phyloP scores from a whole-genome alignment of 176 grass and related monocot species.

The Canna indica region DNA sequence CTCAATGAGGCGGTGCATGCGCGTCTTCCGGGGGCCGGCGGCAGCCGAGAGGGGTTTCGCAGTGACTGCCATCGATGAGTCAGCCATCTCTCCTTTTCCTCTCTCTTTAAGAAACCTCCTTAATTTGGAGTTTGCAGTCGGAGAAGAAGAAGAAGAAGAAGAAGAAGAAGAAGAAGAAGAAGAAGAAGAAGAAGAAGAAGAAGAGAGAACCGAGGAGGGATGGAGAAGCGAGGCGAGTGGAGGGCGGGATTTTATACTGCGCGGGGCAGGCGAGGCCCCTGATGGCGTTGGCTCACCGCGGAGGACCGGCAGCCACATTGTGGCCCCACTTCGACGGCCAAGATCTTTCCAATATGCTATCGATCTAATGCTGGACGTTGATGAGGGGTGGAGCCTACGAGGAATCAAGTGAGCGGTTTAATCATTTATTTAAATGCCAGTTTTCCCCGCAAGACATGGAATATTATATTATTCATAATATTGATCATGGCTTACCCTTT shows the following conservation, averaged over 20 bases:
- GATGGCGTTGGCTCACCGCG: not conserved
- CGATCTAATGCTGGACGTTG: not conserved
- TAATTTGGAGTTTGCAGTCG: too few relatives aligned
- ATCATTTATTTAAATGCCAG: not conserved
- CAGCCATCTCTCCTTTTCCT: too few relatives aligned
- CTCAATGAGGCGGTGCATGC: constrained; percentile 27
- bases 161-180: too few relatives aligned
- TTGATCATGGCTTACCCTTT: too few relatives aligned
- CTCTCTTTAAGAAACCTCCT: not conserved
- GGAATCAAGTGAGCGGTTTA: not conserved
- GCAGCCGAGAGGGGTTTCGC: not conserved
- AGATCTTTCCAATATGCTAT: not conserved
- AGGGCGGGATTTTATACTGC: not conserved
- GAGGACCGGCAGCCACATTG: not conserved
- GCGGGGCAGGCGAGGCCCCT: not conserved
- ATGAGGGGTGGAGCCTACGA: not conserved
- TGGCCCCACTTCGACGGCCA: not conserved
- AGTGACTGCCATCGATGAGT: too few relatives aligned
- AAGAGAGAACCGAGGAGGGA: not conserved
- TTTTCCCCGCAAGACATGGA: not conserved
- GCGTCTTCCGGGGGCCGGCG: constrained; percentile 11
- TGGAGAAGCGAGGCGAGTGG: not conserved
- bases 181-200: too few relatives aligned
- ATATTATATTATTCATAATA: too few relatives aligned
- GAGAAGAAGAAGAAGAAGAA: too few relatives aligned